phyloP scores from a whole-genome alignment of 148 eudicot genomes.

The Chenopodium berlandieri region DNA sequence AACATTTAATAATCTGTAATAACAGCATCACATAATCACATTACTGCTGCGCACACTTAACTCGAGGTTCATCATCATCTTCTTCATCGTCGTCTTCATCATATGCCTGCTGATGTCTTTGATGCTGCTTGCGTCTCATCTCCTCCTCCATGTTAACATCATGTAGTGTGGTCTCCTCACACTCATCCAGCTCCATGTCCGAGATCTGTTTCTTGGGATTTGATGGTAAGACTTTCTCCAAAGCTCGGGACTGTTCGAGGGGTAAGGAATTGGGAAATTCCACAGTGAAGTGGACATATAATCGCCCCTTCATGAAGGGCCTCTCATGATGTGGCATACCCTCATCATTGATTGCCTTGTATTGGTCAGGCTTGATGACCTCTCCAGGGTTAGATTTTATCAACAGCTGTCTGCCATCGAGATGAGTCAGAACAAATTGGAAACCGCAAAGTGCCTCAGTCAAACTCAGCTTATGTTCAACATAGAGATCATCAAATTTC shows the following conservation, averaged over 20 bases:
- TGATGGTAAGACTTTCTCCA: constrained; percentile 40
- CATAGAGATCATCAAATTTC: constrained; percentile 53
- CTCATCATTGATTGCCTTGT: constrained; percentile 69
- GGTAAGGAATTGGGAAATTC: constrained; percentile 52
- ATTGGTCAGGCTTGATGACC: constrained; percentile 61
- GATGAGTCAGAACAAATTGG: constrained; percentile 59
- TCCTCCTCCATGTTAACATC: constrained; percentile 71
- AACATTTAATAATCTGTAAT: neutral
- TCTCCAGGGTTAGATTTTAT: constrained; percentile 66
- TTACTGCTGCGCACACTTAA: constrained; percentile 65
- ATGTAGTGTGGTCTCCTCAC: constrained; percentile 60
- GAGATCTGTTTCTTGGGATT: constrained; percentile 34
- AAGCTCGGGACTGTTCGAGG: constrained; percentile 34
- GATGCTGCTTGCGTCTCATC: constrained; percentile 50
- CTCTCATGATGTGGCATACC: constrained; percentile 67
- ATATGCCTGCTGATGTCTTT: constrained; percentile 43
- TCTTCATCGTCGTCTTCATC: constrained; percentile 48
- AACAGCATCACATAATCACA: constrained; percentile 12
- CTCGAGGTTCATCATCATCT: constrained; percentile 22
- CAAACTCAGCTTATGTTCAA: constrained; percentile 53
- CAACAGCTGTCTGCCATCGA: constrained; percentile 61
- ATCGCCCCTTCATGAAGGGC: constrained; percentile 61
- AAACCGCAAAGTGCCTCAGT: constrained; percentile 75
- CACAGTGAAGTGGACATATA: constrained; percentile 49
- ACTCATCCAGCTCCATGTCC: constrained; percentile 41